Evolutionary conservation across 108 stramenopile genomes (phyloP).

Genomic region (Fragilaria crotonensis): DNA sequence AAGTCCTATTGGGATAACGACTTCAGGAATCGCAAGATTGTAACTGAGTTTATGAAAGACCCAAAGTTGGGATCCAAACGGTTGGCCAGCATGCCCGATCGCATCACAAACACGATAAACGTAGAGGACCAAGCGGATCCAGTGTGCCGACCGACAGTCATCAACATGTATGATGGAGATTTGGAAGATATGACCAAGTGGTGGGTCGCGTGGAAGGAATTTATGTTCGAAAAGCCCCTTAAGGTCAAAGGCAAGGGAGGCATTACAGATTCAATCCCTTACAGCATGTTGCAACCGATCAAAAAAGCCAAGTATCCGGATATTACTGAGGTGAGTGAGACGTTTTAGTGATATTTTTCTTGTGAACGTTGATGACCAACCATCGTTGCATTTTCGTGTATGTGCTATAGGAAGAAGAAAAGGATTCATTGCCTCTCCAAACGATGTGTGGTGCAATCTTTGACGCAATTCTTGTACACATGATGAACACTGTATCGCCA

Average conservation of each 20-base stretch:
- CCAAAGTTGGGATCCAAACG: constrained; percentile 78
- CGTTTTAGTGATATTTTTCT: no score
- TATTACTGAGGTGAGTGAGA: constrained; percentile 53
- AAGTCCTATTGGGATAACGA: constrained; percentile 72
- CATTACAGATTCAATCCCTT: constrained; percentile 44
- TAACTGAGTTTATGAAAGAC: constrained; percentile 85
- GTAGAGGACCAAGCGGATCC: constrained; percentile 41
- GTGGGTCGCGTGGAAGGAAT: constrained; percentile 87
- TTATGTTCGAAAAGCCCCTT: constrained; percentile 81
- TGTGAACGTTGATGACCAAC: no score
- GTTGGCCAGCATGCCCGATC: constrained; percentile 90
- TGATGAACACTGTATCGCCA: constrained; percentile 79
- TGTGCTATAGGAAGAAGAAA: constrained; percentile 48
- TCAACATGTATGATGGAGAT: constrained; percentile 90
- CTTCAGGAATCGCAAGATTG: constrained; percentile 77
- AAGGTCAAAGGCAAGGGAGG: constrained; percentile 54
- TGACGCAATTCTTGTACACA: constrained; percentile 87
- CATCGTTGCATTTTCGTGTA: neutral
- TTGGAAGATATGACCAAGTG: constrained; percentile 57
- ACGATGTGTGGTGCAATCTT: constrained; percentile 90
- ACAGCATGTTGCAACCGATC: constrained; percentile 80
- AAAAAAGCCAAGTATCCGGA: constrained; percentile 88
- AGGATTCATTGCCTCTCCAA: constrained; percentile 80
- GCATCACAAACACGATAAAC: constrained; percentile 91
- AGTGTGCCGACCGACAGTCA: constrained; percentile 87